Base-by-base conservation (phyloP, 1,284 basidiomycete species). In the Ganoderma resinaceum region DNA sequence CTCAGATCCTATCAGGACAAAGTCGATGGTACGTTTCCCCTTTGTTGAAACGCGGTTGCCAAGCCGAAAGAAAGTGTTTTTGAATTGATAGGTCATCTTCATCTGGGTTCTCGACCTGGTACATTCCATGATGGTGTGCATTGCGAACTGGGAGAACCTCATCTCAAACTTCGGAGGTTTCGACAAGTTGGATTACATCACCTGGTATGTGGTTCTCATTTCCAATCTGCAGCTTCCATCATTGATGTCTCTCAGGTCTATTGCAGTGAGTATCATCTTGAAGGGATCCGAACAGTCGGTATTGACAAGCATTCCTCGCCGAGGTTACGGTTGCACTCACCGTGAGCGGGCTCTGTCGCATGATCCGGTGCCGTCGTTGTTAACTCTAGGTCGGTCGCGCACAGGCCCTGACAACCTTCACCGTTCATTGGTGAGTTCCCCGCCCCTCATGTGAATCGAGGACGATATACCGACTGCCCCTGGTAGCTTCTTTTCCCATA, bases 131-230 rank as follows among this genome's bases (percentile, higher is more conserved):
- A 70, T 70, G 69, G 64, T 68, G 3, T 60, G 63, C 26, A 60
- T 61, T 12, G 69, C 69, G 16, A 70, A 70, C 62, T 70, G 69
- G 69, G 61, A 70, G 37, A 67, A 70, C 49, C 61, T 70, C 42
- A 23, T 67, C n/a, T 40, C n/a, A 9, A 57, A 43, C 40, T 67
- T 70, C 31, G 69, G 69, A 0, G 33, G 31, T 2, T 70, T 49
- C 14, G 61, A 61, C 12, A 23, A 29, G 16, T 29, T 68, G 35
- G 69, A 70, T 37, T 57, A 52, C 9, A 67, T 70, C 33, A 65
- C 59, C 37, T 70, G 69, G 69, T 70, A 23, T 23, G 61, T 65
- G 14, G 5, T 3, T 14, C 55, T 23, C n/a, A 31, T 5, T 1
- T 55, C 49, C 11, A 26, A 6, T 26, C 29, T 12, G 11, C 9